Evolutionary conservation across 2,329 filamentous ascomycete genomes (phyloP).

Genomic region (Emmonsiellopsis sp.): DNA sequence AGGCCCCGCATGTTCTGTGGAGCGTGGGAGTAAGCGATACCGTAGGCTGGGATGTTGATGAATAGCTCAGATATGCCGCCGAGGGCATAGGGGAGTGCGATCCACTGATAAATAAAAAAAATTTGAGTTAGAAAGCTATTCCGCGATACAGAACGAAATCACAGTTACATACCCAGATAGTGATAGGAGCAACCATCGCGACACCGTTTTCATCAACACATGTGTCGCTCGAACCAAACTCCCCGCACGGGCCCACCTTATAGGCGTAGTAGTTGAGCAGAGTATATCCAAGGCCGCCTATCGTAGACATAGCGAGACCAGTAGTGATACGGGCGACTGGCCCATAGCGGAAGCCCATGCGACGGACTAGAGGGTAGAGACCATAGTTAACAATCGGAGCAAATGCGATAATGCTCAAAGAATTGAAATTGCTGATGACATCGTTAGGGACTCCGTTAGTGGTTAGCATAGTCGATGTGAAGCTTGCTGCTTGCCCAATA

Average conservation of each 20-base stretch:
- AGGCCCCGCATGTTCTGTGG: conserved; percentile 35
- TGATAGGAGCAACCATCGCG: conserved; percentile 27
- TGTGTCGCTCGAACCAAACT: conserved; percentile 28
- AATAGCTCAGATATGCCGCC: conserved; percentile 32
- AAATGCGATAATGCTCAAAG: conserved; percentile 39
- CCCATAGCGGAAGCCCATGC: conserved; percentile 36
- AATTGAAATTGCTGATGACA: conserved; percentile 42
- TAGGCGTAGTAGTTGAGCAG: conserved; percentile 40
- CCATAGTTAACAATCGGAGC: conserved; percentile 41
- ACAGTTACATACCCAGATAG: conserved; percentile 23
- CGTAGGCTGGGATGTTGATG: conserved; percentile 36
- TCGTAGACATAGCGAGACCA: conserved; percentile 41
- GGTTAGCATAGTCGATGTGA: conserved; percentile 39
- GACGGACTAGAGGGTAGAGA: conserved; percentile 38
- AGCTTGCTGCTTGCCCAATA: conserved; percentile 41
- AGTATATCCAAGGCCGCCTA: conserved; percentile 31
- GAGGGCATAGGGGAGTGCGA: conserved; percentile 30
- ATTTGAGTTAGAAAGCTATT: too few species aligned
- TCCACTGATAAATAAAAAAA: conserved; percentile 15
- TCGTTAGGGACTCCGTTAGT: conserved; percentile 45
- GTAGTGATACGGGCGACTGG: conserved; percentile 42
- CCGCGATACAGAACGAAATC: too few species aligned
- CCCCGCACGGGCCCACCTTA: conserved; percentile 35
- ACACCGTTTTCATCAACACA: conserved; percentile 9
- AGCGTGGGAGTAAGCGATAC: conserved; percentile 35